These are phyloP conservation scores for Fusarium phyllophilum DNA, from an alignment of 2,329 filamentous ascomycete genomes.

Conservation along the genomic window DNA sequence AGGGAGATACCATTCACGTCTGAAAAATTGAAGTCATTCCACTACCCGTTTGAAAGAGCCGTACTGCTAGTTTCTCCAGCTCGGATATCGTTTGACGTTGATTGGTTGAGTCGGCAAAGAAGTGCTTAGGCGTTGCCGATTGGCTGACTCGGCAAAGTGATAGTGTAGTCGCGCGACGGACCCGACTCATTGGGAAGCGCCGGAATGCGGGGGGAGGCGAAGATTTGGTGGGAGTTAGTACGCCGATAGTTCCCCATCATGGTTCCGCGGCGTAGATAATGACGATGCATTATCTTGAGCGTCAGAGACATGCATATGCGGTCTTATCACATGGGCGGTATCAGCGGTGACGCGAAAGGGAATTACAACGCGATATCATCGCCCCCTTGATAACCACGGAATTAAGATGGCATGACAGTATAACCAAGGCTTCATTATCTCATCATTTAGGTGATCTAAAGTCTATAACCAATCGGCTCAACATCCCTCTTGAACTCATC, in stretches of 20 bases:
- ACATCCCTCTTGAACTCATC: slow-evolving; percentile 25
- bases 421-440: background rate
- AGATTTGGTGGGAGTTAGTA: background rate
- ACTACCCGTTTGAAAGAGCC: slow-evolving; percentile 14
- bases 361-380: background rate
- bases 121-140: slow-evolving; percentile 9
- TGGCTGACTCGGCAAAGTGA: slow-evolving; percentile 25
- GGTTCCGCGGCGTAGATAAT: background rate
- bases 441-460: background rate
- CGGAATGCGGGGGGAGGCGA: background rate
- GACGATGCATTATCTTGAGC: background rate
- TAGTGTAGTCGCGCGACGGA: background rate
- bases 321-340: background rate
- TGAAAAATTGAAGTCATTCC: background rate
- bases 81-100: background rate
- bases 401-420: background rate
- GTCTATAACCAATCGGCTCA: slow-evolving; percentile 13
- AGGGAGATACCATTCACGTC: background rate
- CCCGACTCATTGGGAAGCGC: background rate
- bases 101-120: slow-evolving; percentile 35
- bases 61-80: background rate
- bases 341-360: background rate
- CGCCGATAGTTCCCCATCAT: background rate
- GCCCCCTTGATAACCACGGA: background rate
- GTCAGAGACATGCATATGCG: background rate